phyloP scores from a whole-genome alignment of 768 basidiomycete species.

The Russula brevipes region DNA sequence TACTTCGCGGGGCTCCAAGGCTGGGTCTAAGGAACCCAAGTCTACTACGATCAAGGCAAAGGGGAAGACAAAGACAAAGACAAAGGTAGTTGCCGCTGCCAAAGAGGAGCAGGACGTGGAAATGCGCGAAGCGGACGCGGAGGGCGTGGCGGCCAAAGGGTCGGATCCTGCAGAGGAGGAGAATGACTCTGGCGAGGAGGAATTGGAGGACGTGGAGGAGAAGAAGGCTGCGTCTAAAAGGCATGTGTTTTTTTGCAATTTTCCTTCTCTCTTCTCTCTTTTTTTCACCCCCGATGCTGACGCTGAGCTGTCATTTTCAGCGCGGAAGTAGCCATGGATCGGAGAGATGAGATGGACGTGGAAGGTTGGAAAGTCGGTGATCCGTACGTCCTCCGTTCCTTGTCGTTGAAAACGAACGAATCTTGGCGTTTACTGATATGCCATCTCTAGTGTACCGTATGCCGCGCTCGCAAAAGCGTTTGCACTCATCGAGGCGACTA shows the following conservation, averaged over 20 bases:
- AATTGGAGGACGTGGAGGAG: constrained; percentile 38
- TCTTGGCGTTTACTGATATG: no score
- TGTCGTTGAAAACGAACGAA: constrained; percentile 1
- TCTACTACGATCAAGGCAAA: constrained; percentile 14
- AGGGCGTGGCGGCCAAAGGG: constrained; percentile 28
- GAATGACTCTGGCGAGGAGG: constrained; percentile 39
- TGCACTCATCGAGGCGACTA: constrained; percentile 85
- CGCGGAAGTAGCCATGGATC: constrained; percentile 62
- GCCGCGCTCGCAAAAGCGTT: constrained; percentile 88
- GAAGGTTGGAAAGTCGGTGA: constrained; percentile 79
- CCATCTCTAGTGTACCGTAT: constrained; percentile 73
- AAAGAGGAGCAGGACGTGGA: constrained; percentile 22
- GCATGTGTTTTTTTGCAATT: constrained; percentile 37
- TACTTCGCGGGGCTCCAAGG: neutral
- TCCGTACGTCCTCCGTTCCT: constrained; percentile 51
- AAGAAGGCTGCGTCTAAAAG: constrained; percentile 58
- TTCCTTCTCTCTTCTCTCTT: neutral
- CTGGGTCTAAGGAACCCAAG: constrained; percentile 6
- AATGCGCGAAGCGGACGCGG: constrained; percentile 15
- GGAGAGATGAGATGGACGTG: constrained; percentile 65
- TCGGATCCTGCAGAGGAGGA: constrained; percentile 28
- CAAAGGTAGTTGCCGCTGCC: constrained; percentile 8
- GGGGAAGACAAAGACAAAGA: constrained; percentile 19
- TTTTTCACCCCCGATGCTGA: neutral
- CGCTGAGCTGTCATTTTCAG: constrained; percentile 34